These are phyloP conservation scores for Oryza australiensis DNA, from an alignment of 176 grass and related monocot genomes.

Conservation along the genomic window DNA sequence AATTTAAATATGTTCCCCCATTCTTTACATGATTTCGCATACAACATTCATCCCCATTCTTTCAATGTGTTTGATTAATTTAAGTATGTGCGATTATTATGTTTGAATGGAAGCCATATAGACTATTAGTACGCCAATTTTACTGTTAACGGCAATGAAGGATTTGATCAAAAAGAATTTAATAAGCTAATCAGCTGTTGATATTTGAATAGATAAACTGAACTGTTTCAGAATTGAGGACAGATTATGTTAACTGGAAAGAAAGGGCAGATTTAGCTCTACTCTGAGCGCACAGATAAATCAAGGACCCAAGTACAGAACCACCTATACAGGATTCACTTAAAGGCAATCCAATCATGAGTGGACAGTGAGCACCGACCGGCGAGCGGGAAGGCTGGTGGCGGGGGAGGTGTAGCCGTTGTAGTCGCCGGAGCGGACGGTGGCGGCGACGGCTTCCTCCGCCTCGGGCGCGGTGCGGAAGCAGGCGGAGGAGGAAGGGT, in stretches of 20 bases:
- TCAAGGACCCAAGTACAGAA: neutral
- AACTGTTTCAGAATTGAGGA: neutral
- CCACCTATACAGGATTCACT: neutral
- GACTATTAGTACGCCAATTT: neutral
- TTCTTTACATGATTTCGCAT: neutral
- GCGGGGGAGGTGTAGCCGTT: conserved; percentile 38
- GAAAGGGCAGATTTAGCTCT: neutral
- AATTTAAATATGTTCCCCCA: neutral
- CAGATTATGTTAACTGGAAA: neutral
- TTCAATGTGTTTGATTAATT: too few relatives aligned
- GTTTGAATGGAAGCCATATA: neutral
- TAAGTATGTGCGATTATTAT: neutral
- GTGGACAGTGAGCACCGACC: conserved; percentile 20
- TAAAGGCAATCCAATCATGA: neutral
- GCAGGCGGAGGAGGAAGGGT: conserved; percentile 50
- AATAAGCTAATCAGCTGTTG: neutral
- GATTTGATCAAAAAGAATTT: neutral
- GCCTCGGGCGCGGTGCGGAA: conserved; percentile 46
- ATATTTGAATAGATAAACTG: neutral
- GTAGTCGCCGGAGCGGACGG: conserved; percentile 44
- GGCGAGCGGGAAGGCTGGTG: conserved; percentile 24
- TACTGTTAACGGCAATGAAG: neutral
- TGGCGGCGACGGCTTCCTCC: conserved; percentile 43
- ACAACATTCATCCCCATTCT: neutral
- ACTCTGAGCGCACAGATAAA: neutral